phyloP scores from a whole-genome alignment of 371 early-diverging fungal genomes.

The Rhizomucor miehei region DNA sequence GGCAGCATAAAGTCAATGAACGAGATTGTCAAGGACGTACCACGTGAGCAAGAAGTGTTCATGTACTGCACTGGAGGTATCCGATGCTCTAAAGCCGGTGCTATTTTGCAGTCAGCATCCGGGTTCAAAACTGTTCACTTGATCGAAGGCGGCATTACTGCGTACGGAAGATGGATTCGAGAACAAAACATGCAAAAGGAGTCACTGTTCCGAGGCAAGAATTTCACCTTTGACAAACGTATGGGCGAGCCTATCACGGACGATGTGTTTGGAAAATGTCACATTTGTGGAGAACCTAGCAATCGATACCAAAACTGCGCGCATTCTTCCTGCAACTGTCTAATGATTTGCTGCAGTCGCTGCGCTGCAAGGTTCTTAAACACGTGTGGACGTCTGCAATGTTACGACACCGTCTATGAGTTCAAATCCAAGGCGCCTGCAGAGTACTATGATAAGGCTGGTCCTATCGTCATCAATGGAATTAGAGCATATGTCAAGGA shows the following conservation, averaged over 20 bases:
- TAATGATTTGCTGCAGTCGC: slow-evolving; percentile 69
- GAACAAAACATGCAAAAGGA: slow-evolving; percentile 25
- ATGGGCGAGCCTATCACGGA: slow-evolving; percentile 75
- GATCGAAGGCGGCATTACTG: slow-evolving; percentile 74
- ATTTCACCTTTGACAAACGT: slow-evolving; percentile 84
- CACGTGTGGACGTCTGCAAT: slow-evolving; percentile 61
- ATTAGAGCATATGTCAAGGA: slow-evolving; percentile 39
- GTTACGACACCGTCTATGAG: slow-evolving; percentile 56
- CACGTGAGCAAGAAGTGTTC: slow-evolving; percentile 62
- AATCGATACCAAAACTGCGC: slow-evolving; percentile 73
- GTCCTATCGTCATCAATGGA: slow-evolving; percentile 34
- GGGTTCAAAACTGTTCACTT: slow-evolving; percentile 71
- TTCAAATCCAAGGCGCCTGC: slow-evolving; percentile 15
- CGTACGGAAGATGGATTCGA: slow-evolving; percentile 70
- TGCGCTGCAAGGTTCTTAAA: slow-evolving; percentile 59
- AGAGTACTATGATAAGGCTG: slow-evolving; percentile 30
- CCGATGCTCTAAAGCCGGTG: slow-evolving; percentile 76
- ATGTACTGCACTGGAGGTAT: slow-evolving; percentile 88
- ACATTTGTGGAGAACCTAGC: slow-evolving; percentile 68
- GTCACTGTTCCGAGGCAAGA: slow-evolving; percentile 76
- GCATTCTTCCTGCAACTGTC: slow-evolving; percentile 68
- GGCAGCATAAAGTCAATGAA: slow-evolving; percentile 55
- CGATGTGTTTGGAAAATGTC: slow-evolving; percentile 65
- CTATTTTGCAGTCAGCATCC: slow-evolving; percentile 64
- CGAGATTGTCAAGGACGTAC: slow-evolving; percentile 45